These are phyloP conservation scores for Diphasiastrum complanatum DNA, from an alignment of 83 land plant genomes.

Conservation along the genomic window DNA sequence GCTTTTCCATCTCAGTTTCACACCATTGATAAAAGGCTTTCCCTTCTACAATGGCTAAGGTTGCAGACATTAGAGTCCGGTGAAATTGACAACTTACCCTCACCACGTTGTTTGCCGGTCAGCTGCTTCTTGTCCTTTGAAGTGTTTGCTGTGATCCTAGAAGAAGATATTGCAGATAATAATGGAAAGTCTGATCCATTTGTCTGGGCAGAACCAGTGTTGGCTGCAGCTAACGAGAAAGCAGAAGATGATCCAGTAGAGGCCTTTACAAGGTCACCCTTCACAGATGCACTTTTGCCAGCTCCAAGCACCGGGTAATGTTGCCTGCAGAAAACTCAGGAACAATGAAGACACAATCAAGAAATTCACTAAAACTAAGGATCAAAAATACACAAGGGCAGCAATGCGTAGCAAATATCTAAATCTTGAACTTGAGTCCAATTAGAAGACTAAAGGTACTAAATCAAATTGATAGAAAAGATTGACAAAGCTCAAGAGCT, in stretches of 20 bases:
- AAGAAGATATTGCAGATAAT: constrained; percentile 8
- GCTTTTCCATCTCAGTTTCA: constrained; percentile 29
- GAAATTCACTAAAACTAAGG: too few relatives aligned
- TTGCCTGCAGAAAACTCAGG: constrained; percentile 8
- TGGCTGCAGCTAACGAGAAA: background rate
- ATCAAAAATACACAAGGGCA: too few relatives aligned
- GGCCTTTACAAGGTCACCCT: background rate
- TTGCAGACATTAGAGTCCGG: too few relatives aligned
- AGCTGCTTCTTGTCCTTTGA: constrained; percentile 24
- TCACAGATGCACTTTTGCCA: constrained; percentile 2
- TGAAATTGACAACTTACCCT: too few relatives aligned
- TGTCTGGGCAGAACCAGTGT: background rate
- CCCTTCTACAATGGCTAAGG: constrained; percentile 16
- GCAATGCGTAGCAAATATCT: too few relatives aligned
- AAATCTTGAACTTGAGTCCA: too few relatives aligned
- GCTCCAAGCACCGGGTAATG: constrained; percentile 11
- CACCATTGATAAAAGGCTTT: constrained; percentile 41
- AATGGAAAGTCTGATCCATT: constrained; percentile 26
- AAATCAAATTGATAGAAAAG: too few relatives aligned
- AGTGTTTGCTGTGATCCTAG: constrained; percentile 6
- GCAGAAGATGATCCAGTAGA: constrained; percentile 3
- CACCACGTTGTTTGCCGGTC: constrained; percentile 1
- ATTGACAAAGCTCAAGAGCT: too few relatives aligned
- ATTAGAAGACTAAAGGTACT: too few relatives aligned
- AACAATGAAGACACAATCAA: too few relatives aligned